Conservation (phyloP, 2,329 filamentous ascomycete genomes). For the Fusarium succisae region DNA sequence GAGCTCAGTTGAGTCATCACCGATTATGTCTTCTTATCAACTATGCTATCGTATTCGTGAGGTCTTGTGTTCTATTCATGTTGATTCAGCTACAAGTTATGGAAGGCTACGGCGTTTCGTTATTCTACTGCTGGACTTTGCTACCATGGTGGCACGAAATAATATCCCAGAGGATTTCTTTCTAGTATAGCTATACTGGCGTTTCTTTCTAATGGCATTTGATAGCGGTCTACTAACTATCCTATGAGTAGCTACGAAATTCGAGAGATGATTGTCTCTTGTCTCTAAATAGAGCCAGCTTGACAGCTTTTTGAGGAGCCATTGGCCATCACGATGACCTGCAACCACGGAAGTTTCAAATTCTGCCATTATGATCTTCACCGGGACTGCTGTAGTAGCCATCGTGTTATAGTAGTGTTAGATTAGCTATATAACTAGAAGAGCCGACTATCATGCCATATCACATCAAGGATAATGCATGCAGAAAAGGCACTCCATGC, state of each 20-base stretch:
- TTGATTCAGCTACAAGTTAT: background rate
- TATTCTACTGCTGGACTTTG: background rate
- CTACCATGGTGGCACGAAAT: background rate
- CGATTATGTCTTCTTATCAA: background rate
- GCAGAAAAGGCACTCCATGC: background rate
- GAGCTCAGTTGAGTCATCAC: too few species aligned
- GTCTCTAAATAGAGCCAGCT: background rate
- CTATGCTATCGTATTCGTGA: rapidly evolving
- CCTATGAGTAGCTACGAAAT: background rate
- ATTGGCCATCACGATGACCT: background rate
- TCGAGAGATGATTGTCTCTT: background rate
- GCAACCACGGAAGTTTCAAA: rapidly evolving
- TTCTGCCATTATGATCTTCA: background rate
- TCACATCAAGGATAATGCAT: background rate
- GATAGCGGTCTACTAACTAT: rapidly evolving
- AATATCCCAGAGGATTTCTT: rapidly evolving
- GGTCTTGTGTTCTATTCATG: rapidly evolving
- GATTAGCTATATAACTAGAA: background rate
- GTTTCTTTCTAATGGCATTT: rapidly evolving
- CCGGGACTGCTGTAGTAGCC: background rate
- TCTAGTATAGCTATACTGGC: background rate
- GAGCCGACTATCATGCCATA: background rate
- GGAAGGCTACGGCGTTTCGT: background rate
- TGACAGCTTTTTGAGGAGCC: too few species aligned
- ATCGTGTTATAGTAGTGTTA: background rate